These are phyloP conservation scores for Talaromyces piceae DNA, from an alignment of 2,329 filamentous ascomycete genomes.

Conservation along the genomic window DNA sequence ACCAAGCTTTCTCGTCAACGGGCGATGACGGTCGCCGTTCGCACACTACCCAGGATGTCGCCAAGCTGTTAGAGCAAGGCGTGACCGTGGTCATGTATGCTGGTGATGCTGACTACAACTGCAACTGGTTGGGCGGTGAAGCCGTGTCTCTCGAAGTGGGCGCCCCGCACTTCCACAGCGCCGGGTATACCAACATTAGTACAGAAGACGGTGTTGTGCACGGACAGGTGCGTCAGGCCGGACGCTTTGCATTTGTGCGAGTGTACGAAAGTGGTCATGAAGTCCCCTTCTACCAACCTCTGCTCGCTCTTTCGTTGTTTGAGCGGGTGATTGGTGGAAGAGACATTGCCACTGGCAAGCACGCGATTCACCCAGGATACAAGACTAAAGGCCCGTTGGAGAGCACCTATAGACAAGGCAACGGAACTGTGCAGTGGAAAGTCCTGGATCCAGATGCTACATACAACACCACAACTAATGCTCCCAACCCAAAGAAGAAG, in stretches of 20 bases:
- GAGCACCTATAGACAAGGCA: conserved; percentile 20
- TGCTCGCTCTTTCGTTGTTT: conserved; percentile 49
- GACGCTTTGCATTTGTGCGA: conserved; percentile 43
- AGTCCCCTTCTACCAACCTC: conserved; percentile 48
- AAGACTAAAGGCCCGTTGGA: conserved; percentile 39
- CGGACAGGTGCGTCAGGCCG: conserved; percentile 42
- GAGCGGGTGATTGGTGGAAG: conserved; percentile 43
- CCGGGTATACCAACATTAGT: conserved; percentile 43
- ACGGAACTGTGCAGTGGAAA: conserved; percentile 36
- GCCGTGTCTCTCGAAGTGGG: conserved; percentile 43
- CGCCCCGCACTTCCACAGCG: conserved; percentile 39
- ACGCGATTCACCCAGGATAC: conserved; percentile 22
- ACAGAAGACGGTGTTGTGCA: conserved; percentile 39
- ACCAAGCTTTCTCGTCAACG: conserved; percentile 38
- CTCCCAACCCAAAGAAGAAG: conserved; percentile 26
- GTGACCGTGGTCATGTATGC: conserved; percentile 52
- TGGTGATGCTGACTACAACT: conserved; percentile 52
- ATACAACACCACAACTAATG: conserved; percentile 41
- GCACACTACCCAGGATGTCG: conserved; percentile 38
- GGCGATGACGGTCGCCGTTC: conserved; percentile 42
- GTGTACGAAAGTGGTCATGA: conserved; percentile 44
- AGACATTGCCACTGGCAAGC: conserved; percentile 50
- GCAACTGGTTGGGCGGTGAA: conserved; percentile 54
- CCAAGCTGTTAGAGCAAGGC: conserved; percentile 49
- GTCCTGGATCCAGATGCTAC: conserved; percentile 38